A percentile compares a stretch with the other conserved stretches of the same genome.
phyloP scores from a whole-genome alignment of 108 stramenopile species.

The Nitzschia sp. region DNA sequence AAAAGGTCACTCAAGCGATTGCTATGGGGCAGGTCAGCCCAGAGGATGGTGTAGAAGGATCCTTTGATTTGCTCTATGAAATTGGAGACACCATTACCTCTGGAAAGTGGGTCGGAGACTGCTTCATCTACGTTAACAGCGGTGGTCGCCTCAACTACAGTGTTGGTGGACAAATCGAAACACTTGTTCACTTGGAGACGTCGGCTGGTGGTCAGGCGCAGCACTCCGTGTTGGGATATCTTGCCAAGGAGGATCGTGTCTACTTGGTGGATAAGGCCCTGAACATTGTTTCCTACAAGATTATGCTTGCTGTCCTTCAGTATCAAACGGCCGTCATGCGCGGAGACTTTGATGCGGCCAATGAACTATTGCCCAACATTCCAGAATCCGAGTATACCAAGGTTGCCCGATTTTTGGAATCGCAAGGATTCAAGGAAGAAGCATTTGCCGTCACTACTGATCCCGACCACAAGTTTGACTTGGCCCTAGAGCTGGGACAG shows the following conservation, averaged over 20 bases:
- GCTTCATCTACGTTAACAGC: constrained; percentile 97
- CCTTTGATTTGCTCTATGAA: constrained; percentile 94
- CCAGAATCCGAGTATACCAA: constrained; percentile 92
- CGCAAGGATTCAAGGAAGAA: constrained; percentile 99
- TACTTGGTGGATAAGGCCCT: constrained; percentile 94
- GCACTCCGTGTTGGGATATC: constrained; percentile 94
- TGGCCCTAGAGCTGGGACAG: constrained; percentile 93
- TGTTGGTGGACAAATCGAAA: constrained; percentile 98
- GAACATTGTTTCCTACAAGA: constrained; percentile 90
- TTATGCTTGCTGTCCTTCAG: constrained; percentile 91
- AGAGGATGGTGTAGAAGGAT: constrained; percentile 95
- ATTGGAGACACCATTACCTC: constrained; percentile 90
- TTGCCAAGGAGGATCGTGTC: constrained; percentile 98
- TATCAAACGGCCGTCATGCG: constrained; percentile 99
- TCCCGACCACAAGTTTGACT: constrained; percentile 97
- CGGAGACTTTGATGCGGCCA: constrained; percentile 97
- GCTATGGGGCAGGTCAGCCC: constrained; percentile 83
- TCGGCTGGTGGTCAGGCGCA: constrained; percentile 72
- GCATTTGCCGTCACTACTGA: constrained; percentile 94
- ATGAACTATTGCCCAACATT: constrained; percentile 90
- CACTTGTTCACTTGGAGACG: constrained; percentile 93
- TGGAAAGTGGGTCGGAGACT: constrained; percentile 99
- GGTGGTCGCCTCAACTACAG: constrained; percentile 94
- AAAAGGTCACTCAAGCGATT: constrained; percentile 81
- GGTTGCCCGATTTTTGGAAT: constrained; percentile 96